Conservation (phyloP, 257 asterid genomes). For the Paraleonurus japonicus region DNA sequence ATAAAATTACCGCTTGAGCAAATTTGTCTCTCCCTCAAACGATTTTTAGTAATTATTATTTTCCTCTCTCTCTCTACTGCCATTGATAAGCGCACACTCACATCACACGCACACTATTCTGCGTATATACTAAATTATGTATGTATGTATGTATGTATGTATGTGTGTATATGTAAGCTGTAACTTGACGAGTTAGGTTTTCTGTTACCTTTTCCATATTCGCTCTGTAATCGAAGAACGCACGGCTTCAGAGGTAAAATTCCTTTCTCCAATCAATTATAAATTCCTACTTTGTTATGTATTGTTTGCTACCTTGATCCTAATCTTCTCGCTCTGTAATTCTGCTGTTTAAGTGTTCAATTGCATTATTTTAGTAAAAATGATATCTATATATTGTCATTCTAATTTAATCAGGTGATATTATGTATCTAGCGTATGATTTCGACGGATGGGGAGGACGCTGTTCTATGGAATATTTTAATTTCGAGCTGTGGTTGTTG, state of each 20-base stretch:
- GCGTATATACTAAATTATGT: background rate
- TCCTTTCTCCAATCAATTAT: constrained; percentile 10
- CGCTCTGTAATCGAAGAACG: constrained; percentile 30
- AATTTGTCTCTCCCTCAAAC: constrained; percentile 22
- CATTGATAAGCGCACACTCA: constrained; percentile 28
- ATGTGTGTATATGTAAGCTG: background rate
- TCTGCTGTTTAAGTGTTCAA: constrained; percentile 8
- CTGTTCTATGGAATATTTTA: constrained; percentile 33
- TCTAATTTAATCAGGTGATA: constrained; percentile 54
- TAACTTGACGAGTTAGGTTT: constrained; percentile 34
- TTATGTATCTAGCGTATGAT: constrained; percentile 35
- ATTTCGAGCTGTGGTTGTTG: constrained; percentile 32
- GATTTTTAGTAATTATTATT: constrained; percentile 20
- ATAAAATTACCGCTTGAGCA: constrained; percentile 24
- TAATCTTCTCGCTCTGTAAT: background rate
- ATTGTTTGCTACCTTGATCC: constrained; percentile 14
- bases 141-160: background rate
- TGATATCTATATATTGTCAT: background rate
- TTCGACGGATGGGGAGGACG: constrained; percentile 32
- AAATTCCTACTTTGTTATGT: constrained; percentile 2
- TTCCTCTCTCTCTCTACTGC: constrained; percentile 25
- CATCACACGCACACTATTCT: constrained; percentile 9
- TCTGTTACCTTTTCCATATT: constrained; percentile 31
- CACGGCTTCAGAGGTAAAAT: constrained; percentile 38
- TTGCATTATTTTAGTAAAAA: background rate